Percentiles rank a stretch among this genome's conserved stretches.
Conservation (phyloP, 371 early-diverging fungal genomes). For the Syncephalis fuscata region DNA sequence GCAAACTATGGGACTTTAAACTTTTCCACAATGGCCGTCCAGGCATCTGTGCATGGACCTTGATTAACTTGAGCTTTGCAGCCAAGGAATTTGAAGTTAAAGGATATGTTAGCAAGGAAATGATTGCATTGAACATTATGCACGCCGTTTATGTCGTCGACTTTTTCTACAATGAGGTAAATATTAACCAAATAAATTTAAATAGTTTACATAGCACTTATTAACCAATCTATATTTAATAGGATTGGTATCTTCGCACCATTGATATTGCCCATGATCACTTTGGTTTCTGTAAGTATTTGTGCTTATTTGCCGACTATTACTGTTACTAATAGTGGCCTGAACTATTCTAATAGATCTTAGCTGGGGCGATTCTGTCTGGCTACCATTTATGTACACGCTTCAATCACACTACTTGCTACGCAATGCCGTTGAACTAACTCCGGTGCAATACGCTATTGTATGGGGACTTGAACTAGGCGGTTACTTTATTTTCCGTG, state of each 20-base stretch:
- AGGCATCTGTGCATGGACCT: slow-evolving; percentile 67
- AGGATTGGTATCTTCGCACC: slow-evolving; percentile 68
- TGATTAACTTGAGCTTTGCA: slow-evolving; percentile 52
- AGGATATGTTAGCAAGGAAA: slow-evolving; percentile 61
- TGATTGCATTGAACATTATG: slow-evolving; percentile 49
- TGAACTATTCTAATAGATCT: no score
- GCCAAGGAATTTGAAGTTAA: slow-evolving; percentile 46
- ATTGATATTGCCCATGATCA: slow-evolving; percentile 65
- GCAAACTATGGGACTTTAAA: slow-evolving; percentile 57
- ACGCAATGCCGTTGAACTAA: slow-evolving; percentile 46
- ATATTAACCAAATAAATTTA: no score
- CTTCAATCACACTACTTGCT: slow-evolving; percentile 62
- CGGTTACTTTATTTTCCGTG: slow-evolving; percentile 66
- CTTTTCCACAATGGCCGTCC: slow-evolving; percentile 72
- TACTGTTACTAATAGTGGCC: no score
- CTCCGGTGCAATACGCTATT: slow-evolving; percentile 19
- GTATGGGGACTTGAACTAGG: slow-evolving; percentile 26
- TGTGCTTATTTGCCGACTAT: no score
- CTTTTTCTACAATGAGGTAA: slow-evolving; percentile 50
- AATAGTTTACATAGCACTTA: no score
- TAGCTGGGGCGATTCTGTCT: slow-evolving; percentile 67
- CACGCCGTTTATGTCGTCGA: slow-evolving; percentile 59
- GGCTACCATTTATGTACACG: slow-evolving; percentile 69
- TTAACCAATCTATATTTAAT: no score
- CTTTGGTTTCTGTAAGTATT: slow-evolving; percentile 55